Evolutionary conservation across 768 basidiomycete species (phyloP).

Genomic region (Tulasnella sp.): DNA sequence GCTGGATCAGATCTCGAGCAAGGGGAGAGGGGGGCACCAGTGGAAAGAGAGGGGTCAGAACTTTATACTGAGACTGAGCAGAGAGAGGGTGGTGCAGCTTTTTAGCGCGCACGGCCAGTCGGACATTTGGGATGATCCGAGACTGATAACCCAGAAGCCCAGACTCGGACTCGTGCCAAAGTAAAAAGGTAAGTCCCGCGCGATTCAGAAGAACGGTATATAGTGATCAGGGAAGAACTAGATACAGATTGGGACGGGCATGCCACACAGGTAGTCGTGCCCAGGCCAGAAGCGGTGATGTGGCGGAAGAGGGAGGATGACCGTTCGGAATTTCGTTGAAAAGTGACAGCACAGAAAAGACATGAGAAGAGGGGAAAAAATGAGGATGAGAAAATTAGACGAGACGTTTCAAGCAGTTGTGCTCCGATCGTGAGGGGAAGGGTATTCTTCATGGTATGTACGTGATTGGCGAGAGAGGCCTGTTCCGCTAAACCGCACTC

Average conservation of each 20-base stretch:
- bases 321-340: neutral
- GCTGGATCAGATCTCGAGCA: conserved; percentile 11
- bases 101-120: neutral
- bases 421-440: neutral
- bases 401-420: conserved; percentile 2
- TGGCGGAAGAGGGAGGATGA: neutral
- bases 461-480: neutral
- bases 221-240: neutral
- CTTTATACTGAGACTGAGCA: neutral
- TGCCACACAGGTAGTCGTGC: neutral
- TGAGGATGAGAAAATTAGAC: conserved; percentile 10
- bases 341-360: neutral
- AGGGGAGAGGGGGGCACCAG: neutral
- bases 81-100: neutral
- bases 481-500: neutral
- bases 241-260: neutral
- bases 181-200: neutral
- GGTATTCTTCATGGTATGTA: conserved; percentile 4
- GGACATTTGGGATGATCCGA: conserved; percentile 7
- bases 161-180: neutral
- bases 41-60: neutral
- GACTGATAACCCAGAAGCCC: neutral
- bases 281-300: neutral
- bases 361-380: neutral
- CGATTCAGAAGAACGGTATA: neutral